Conservation (phyloP, 2,329 filamentous ascomycete species). For the Phoma herbarum region DNA sequence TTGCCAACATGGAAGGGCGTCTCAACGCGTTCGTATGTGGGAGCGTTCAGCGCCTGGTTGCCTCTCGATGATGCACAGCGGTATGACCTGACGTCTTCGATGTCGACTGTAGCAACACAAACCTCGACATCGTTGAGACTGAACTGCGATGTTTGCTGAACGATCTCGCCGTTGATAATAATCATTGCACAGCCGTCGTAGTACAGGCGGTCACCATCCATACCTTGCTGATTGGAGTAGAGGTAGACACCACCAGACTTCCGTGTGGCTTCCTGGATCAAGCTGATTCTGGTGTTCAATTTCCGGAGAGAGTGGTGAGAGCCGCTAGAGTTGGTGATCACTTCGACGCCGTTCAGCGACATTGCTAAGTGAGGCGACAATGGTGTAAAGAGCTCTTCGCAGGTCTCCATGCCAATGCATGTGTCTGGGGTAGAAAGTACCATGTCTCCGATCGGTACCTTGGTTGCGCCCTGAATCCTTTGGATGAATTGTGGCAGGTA, state of each 20-base stretch:
- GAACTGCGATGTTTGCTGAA: conserved; percentile 74
- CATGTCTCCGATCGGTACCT: conserved; percentile 73
- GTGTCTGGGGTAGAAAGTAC: conserved; percentile 70
- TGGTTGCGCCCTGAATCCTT: conserved; percentile 62
- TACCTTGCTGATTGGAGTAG: conserved; percentile 70
- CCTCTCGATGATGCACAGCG: conserved; percentile 65
- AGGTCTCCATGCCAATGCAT: conserved; percentile 70
- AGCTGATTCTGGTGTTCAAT: conserved; percentile 67
- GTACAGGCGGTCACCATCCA: conserved; percentile 50
- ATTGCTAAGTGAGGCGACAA: conserved; percentile 65
- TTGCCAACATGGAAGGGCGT: conserved; percentile 57
- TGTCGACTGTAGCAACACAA: conserved; percentile 64
- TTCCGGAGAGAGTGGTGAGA: conserved; percentile 75
- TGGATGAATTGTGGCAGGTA: conserved; percentile 64
- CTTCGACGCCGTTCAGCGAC: conserved; percentile 75
- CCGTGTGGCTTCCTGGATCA: conserved; percentile 72
- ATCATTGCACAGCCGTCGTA: conserved; percentile 67
- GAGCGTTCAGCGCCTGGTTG: conserved; percentile 64
- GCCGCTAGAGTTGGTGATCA: conserved; percentile 73
- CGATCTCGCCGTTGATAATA: conserved; percentile 67
- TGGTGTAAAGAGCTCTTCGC: conserved; percentile 59
- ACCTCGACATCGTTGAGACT: conserved; percentile 63
- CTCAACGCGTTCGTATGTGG: conserved; percentile 58
- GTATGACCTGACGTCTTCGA: conserved; percentile 73
- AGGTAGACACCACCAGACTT: conserved; percentile 69